Evolutionary conservation across 352 stramenopile genomes (phyloP).

Genomic region (Phytopythium vexans): DNA sequence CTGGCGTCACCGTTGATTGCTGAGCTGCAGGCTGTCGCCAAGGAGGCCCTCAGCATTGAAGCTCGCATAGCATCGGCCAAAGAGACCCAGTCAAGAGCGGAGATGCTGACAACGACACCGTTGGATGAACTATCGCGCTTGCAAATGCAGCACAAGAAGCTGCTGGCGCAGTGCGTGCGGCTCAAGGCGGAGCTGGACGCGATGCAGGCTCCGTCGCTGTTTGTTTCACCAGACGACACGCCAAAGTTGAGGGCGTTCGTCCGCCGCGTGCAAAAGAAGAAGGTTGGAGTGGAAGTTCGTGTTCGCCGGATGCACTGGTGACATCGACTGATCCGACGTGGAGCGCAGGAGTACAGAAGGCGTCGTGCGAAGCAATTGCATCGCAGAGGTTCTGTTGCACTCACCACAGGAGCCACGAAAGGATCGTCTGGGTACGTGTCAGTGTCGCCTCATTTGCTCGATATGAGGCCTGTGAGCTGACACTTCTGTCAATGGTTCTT

Average conservation of each 20-base stretch:
- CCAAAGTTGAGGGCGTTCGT: slow-evolving; percentile 3
- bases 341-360: too few relatives aligned
- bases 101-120: background rate
- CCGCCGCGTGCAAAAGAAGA: slow-evolving; percentile 4
- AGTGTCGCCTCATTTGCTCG: too few relatives aligned
- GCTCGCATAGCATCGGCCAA: background rate
- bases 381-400: too few relatives aligned
- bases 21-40: background rate
- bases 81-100: background rate
- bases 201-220: slow-evolving; percentile 5
- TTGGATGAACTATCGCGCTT: background rate
- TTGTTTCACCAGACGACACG: slow-evolving; percentile 2
- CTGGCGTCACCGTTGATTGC: background rate
- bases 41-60: slow-evolving; percentile 1
- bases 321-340: background rate
- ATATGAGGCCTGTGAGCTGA: too few relatives aligned
- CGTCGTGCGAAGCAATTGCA: too few relatives aligned
- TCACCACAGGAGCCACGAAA: too few relatives aligned
- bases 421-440: too few relatives aligned
- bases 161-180: background rate
- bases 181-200: slow-evolving; percentile 1
- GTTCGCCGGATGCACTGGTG: background rate
- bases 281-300: background rate
- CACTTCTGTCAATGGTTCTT: too few relatives aligned
- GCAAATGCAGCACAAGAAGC: background rate